Evolutionary conservation across 1,139 yeast species (phyloP), one percentile per base, ranked within the genome.

Genomic region (Suhomyces panamericanus): DNA sequence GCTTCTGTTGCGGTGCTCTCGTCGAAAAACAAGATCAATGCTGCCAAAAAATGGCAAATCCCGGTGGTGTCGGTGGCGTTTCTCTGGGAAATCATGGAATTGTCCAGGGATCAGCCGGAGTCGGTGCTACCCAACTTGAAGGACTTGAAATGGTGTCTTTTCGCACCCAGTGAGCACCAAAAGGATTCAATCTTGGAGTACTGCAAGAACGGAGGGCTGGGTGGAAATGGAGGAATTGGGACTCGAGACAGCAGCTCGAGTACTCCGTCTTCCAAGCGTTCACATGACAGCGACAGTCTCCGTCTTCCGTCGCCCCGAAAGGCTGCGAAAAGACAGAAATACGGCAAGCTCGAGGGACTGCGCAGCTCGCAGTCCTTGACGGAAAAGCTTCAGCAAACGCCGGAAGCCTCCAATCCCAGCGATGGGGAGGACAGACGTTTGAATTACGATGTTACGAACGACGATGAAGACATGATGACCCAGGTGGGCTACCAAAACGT

Each of bases 41-140:
- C 84, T 24, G 82, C 85, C 0, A 79, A 78, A 50, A 65, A 67
- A 35, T 78, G 85, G 80, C 59, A 65, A 34, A 73, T 80, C 3
- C 85, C 86, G 0, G 73, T 81, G n/a, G 74, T 80, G 0, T 76
- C 84, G 0, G 49, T 77, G 2, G 75, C 80, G 0, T 81, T 70
- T 49, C 45, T 81, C 4, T 80, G 83, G 79, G 81, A 73, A 49
- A 59, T 62, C 34, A 40, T 66, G 38, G 64, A 59, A 37, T 43
- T 48, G n/a, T 60, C 65, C 26, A 43, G 47, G 10, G 51, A 50
- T 6, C 51, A 53, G 32, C 49, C 58, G n/a, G 39, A 50, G 3
- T 50, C 61, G 17, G 44, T 53, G 4, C 53, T 69, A 49, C 75
- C 77, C 3, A 66, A 67, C 42, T 49, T 71, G 4, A 54, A 68